Evolutionary conservation across 306 rosid species (phyloP), one percentile per base, ranked within the genome.

Genomic region (Acacia melanoxylon): DNA sequence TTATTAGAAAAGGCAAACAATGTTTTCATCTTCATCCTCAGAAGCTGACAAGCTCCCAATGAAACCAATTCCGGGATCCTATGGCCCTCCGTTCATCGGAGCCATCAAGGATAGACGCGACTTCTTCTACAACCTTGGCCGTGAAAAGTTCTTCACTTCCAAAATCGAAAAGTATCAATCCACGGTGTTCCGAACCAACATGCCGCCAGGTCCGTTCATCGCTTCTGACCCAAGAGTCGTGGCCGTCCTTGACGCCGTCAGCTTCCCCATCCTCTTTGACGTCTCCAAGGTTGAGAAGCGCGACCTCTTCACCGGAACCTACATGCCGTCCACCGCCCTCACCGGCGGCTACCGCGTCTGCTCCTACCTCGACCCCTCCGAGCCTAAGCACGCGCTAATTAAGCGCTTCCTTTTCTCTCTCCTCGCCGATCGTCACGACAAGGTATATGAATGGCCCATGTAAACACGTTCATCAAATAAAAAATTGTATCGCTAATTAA

Each of bases 151-250:
- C 17, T 75, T 75, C 72, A 40, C 44, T 9, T 1, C 79, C 1
- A 58, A 91, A 20, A 68, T 94, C 56, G 25, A 77, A 1, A 84
- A 87, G 6, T 79, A 89, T 81, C 35, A 82, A 1, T 90, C 98
- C 78, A 92, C 98, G 0, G 94, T 94, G 14, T 86, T 94, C 82
- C 76, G 87, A 1, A 81, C 90, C 73, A 92, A 94, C 86, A 90
- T 92, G 94, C 98, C 97, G 0, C 98, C 97, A 0, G 97, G 98
- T 7, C 82, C 94, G 9, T 88, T 92, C 89, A 89, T 91, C 11
- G 58, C 98, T 5, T 67, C 87, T 0, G 29, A 91, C 46, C 79
- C 98, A 0, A 86, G n/a, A 68, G 98, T 92, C 85, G 29, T 94
- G 24, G 86, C 89, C 4, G 85, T 94, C 0, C 92, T 94, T 25